phyloP scores from a whole-genome alignment of 805 yeast genomes.

The Wickerhamiella galacta region DNA sequence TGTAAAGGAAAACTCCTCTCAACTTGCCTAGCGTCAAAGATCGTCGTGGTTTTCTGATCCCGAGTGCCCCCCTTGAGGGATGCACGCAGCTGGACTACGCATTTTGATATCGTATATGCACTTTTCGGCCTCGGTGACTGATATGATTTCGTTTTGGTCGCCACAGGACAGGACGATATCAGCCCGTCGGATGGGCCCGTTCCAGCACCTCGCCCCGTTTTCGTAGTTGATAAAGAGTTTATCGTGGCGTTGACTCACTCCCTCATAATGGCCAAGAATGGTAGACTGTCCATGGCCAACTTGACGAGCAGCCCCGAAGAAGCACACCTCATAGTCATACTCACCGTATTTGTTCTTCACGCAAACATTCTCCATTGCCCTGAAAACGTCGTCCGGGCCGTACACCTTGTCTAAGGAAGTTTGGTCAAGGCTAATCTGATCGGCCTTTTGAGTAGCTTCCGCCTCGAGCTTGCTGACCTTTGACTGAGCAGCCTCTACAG shows the following conservation, averaged over 20 bases:
- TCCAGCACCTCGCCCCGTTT: conserved; percentile 78
- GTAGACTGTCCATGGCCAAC: conserved; percentile 31
- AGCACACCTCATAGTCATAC: conserved; percentile 49
- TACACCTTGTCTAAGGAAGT: conserved; percentile 17
- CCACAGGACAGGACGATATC: conserved; percentile 54
- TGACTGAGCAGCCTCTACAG: conserved; percentile 2
- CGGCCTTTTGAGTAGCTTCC: too few species aligned
- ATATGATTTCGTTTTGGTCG: conserved; percentile 31
- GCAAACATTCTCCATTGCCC: conserved; percentile 38
- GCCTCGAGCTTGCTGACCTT: conserved; percentile 8
- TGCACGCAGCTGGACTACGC: conserved; percentile 14
- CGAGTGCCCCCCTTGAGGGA: background rate
- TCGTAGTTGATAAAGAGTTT: conserved; percentile 27
- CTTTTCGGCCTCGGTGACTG: conserved; percentile 75
- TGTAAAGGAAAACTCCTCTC: too few species aligned
- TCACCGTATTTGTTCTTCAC: conserved; percentile 42
- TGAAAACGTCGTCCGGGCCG: conserved; percentile 50
- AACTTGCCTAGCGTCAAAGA: too few species aligned
- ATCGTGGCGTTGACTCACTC: conserved; percentile 16
- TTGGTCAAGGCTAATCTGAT: too few species aligned
- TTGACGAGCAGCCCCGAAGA: conserved; percentile 42
- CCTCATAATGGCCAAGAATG: conserved; percentile 32
- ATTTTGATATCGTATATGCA: conserved; percentile 49
- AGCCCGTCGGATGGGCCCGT: conserved; percentile 75
- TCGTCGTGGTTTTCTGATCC: conserved; percentile 7